phyloP scores from a whole-genome alignment of 371 early-diverging fungal genomes.

The Mortierella sp. region DNA sequence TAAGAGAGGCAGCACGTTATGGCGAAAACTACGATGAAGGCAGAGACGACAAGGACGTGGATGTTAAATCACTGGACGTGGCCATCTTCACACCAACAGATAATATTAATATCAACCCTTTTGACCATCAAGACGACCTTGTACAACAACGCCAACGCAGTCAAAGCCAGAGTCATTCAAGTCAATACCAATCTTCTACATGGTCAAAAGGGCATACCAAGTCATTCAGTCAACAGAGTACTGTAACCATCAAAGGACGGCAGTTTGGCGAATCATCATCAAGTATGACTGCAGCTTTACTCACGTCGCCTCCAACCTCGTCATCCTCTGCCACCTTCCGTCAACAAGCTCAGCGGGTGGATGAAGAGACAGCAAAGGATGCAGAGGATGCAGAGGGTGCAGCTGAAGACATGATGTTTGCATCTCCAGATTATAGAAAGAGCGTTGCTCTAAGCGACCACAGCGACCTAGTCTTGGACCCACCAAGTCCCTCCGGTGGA shows the following conservation, averaged over 20 bases:
- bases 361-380: not conserved
- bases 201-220: slow-evolving; percentile 13
- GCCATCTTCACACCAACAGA: slow-evolving; percentile 26
- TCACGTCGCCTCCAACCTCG: not conserved
- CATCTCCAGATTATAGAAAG: slow-evolving; percentile 47
- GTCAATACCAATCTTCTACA: not conserved
- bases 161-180: not conserved
- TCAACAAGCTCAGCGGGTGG: not conserved
- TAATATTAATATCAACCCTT: not conserved
- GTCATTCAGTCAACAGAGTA: slow-evolving; percentile 24
- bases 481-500: slow-evolving; percentile 19
- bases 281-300: not conserved
- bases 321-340: slow-evolving; percentile 6
- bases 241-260: slow-evolving; percentile 12
- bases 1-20: not conserved
- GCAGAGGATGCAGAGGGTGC: slow-evolving; percentile 2
- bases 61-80: slow-evolving; percentile 28
- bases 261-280: not conserved
- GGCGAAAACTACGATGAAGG: not conserved
- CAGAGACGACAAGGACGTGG: slow-evolving; percentile 8
- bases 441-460: slow-evolving; percentile 34
- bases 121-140: not conserved
- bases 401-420: slow-evolving; percentile 34
- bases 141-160: not conserved
- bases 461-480: slow-evolving; percentile 29